These are phyloP conservation scores for Fraxinus excelsior DNA, from an alignment of 257 asterid species.

Conservation along the genomic window DNA sequence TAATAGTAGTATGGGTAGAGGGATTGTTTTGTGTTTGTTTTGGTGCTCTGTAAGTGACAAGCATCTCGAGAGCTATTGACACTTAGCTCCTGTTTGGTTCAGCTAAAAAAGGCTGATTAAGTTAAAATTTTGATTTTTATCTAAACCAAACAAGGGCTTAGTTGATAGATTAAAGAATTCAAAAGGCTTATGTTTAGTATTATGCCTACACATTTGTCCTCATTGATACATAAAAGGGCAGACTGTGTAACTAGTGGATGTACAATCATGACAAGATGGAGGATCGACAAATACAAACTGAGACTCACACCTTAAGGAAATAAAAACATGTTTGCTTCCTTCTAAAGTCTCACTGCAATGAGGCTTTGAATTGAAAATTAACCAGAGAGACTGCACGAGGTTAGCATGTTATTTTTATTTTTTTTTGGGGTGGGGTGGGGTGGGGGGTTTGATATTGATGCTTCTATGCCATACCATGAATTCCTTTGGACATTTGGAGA, in stretches of 20 bases:
- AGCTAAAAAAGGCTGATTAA: too few relatives aligned
- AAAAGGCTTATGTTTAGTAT: not conserved
- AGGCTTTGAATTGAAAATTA: too few relatives aligned
- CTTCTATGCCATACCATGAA: not conserved
- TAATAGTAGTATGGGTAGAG: not conserved
- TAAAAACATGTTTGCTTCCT: too few relatives aligned
- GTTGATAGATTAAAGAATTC: not conserved
- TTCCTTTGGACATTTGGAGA: not conserved
- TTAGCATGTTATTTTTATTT: not conserved
- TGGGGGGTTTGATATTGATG: too few relatives aligned
- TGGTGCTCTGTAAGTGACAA: not conserved
- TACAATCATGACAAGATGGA: not conserved
- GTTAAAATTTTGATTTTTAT: too few relatives aligned
- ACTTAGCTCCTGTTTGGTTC: not conserved
- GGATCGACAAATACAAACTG: not conserved
- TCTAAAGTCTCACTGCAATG: too few relatives aligned
- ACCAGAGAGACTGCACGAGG: not conserved
- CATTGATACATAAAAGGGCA: not conserved
- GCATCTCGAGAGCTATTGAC: not conserved
- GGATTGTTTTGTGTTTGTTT: constrained; percentile 9
- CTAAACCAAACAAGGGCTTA: not conserved
- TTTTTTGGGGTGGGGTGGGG: too few relatives aligned
- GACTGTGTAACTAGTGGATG: not conserved
- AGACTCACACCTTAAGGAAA: too few relatives aligned
- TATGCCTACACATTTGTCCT: not conserved